phyloP scores from a whole-genome alignment of 768 basidiomycete genomes.

The Chiua virens region DNA sequence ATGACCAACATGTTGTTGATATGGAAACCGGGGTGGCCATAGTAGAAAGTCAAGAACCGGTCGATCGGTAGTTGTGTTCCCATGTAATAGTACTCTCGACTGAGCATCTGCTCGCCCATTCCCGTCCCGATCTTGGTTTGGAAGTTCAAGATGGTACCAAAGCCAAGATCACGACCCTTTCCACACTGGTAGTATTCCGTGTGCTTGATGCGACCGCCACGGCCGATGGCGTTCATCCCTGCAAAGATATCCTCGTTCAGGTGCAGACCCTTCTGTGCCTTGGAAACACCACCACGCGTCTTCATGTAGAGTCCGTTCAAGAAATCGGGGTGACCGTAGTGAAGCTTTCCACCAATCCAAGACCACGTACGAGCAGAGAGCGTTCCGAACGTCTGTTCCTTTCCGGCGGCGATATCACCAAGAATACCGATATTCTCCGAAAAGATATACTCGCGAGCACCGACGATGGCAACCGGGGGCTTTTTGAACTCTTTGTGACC shows the following conservation, averaged over 20 bases:
- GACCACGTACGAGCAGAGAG: slow-evolving; percentile 94
- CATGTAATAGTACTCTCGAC: slow-evolving; percentile 97
- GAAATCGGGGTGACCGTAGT: slow-evolving; percentile 99
- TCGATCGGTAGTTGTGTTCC: slow-evolving; percentile 98
- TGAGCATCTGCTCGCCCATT: slow-evolving; percentile 99
- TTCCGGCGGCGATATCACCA: slow-evolving; percentile 96
- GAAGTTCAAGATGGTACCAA: slow-evolving; percentile 99
- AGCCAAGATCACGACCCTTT: slow-evolving; percentile 97
- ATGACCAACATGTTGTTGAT: slow-evolving; percentile 99
- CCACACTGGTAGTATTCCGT: slow-evolving; percentile 99
- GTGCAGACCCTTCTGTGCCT: slow-evolving; percentile 99
- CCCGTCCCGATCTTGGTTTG: slow-evolving; percentile 99
- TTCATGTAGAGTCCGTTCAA: slow-evolving; percentile 97
- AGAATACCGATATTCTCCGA: slow-evolving; percentile 99
- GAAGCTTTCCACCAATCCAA: slow-evolving; percentile 97
- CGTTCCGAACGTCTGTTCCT: slow-evolving; percentile 99
- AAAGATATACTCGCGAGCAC: slow-evolving; percentile 99
- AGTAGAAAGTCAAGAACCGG: slow-evolving; percentile 99
- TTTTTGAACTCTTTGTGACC: slow-evolving; percentile 85
- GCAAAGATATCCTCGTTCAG: slow-evolving; percentile 99
- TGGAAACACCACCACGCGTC: slow-evolving; percentile 96
- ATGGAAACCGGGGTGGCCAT: slow-evolving; percentile 99
- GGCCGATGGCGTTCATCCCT: slow-evolving; percentile 97
- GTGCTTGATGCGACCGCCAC: slow-evolving; percentile 97
- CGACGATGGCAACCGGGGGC: slow-evolving; percentile 93